Conservation (phyloP, 805 yeast genomes). For the Starmerella khaoyaiensis region DNA sequence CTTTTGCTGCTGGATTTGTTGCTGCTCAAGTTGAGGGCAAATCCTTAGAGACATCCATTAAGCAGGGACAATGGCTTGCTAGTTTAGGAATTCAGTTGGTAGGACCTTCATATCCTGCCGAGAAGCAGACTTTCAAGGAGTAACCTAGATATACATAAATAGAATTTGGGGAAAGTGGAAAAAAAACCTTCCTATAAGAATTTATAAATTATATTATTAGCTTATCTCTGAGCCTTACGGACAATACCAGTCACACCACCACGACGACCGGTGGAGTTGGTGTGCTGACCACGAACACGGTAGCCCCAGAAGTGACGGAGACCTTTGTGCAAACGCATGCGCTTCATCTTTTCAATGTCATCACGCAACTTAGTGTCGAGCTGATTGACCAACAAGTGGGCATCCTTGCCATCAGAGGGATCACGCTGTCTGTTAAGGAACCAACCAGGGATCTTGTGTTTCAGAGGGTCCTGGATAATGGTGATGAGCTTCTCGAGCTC, state of each 20-base stretch:
- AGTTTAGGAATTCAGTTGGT: slow-evolving; percentile 77
- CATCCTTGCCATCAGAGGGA: slow-evolving; percentile 96
- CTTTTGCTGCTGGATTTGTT: slow-evolving; percentile 91
- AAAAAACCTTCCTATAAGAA: background rate
- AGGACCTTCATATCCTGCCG: slow-evolving; percentile 79
- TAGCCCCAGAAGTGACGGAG: slow-evolving; percentile 99
- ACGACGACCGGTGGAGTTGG: slow-evolving; percentile 99
- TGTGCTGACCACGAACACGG: slow-evolving; percentile 99
- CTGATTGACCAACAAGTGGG: slow-evolving; percentile 98
- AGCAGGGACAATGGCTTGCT: slow-evolving; percentile 75
- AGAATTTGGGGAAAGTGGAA: background rate
- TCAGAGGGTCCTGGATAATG: slow-evolving; percentile 99
- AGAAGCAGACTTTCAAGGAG: slow-evolving; percentile 9
- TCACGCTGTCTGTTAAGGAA: slow-evolving; percentile 99
- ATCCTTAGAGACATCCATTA: slow-evolving; percentile 14
- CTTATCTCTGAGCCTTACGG: slow-evolving; percentile 27
- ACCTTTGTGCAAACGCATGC: slow-evolving; percentile 99
- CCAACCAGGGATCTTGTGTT: slow-evolving; percentile 99
- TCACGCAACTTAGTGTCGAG: slow-evolving; percentile 99
- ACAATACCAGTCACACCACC: slow-evolving; percentile 37
- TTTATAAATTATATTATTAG: slow-evolving; percentile 2
- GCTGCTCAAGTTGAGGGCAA: slow-evolving; percentile 76
- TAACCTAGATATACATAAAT: slow-evolving; percentile 1
- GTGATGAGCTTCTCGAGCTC: slow-evolving; percentile 99
- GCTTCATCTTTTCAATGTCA: slow-evolving; percentile 99